A percentile compares a stretch with the other conserved stretches of the same genome.
phyloP scores from a whole-genome alignment of 2,329 filamentous ascomycete genomes.

The Triangularia setosa region DNA sequence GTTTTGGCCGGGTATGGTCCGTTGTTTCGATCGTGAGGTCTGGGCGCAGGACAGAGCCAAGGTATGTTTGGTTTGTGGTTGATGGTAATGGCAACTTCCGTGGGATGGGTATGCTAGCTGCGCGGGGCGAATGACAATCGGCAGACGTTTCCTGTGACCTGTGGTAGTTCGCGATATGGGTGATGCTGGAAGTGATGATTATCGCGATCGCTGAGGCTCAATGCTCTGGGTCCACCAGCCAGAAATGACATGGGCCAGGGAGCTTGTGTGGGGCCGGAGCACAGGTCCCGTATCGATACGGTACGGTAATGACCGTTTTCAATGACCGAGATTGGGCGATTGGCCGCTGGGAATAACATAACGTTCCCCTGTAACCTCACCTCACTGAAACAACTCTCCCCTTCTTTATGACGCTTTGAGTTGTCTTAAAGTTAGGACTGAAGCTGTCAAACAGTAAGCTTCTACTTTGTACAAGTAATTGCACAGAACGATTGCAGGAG shows the following conservation, averaged over 20 bases:
- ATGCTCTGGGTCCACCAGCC: not conserved
- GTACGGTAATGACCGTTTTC: not conserved
- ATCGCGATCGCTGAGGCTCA: not conserved
- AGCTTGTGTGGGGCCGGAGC: not conserved
- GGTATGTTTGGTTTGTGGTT: not conserved
- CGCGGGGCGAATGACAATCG: not conserved
- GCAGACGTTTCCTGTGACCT: not conserved
- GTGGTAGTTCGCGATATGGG: slow-evolving; percentile 6
- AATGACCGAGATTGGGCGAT: not conserved
- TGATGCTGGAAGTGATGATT: not conserved
- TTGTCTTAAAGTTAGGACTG: not conserved
- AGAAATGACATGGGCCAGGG: not conserved
- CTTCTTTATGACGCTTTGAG: not conserved
- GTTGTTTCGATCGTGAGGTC: slow-evolving; percentile 1
- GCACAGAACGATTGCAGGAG: not conserved
- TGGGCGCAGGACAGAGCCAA: not conserved
- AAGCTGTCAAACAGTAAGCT: not conserved
- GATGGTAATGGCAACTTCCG: not conserved
- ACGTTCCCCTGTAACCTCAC: not conserved
- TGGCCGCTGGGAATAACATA: not conserved
- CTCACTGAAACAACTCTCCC: not conserved
- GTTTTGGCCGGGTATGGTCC: not conserved
- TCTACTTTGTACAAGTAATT: not conserved
- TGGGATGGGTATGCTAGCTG: not conserved
- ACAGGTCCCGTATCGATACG: not conserved